A percentile compares a stretch with the other conserved stretches of the same genome.
phyloP scores from a whole-genome alignment of 768 basidiomycete genomes.

The Omphalotus guepiniiformis region DNA sequence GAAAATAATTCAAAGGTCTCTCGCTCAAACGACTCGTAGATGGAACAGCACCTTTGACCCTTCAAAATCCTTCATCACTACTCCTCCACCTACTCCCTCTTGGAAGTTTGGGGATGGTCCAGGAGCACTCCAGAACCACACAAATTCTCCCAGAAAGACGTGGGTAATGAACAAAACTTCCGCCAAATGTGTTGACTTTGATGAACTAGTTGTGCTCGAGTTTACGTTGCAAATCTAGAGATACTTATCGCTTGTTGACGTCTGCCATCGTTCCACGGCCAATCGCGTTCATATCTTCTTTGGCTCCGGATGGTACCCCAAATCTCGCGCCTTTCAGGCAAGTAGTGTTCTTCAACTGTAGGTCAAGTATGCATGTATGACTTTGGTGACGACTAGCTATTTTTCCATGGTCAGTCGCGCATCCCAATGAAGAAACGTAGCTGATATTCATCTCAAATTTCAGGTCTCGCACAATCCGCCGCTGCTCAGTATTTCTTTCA shows the following conservation, averaged over 20 bases:
- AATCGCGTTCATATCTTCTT: constrained; percentile 61
- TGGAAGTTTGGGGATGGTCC: constrained; percentile 43
- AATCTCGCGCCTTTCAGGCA: constrained; percentile 72
- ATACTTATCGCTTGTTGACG: constrained; percentile 48
- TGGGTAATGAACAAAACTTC: constrained; percentile 35
- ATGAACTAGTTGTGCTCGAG: constrained; percentile 1
- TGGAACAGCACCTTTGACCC: constrained; percentile 7
- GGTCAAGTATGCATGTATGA: background rate
- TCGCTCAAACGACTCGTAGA: background rate
- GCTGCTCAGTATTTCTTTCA: constrained; percentile 58
- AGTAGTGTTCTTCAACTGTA: constrained; percentile 9
- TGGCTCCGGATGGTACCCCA: constrained; percentile 43
- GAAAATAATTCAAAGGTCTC: too few relatives aligned
- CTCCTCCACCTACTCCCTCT: constrained; percentile 32
- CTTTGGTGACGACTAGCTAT: constrained; percentile 35
- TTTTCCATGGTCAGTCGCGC: constrained; percentile 51
- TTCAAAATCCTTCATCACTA: constrained; percentile 27
- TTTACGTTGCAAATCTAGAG: constrained; percentile 23
- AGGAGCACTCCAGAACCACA: constrained; percentile 27
- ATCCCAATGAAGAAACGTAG: constrained; percentile 6
- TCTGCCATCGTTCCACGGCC: constrained; percentile 63
- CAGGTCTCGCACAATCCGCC: constrained; percentile 65
- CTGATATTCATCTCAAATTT: constrained; percentile 10
- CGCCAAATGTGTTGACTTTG: constrained; percentile 21
- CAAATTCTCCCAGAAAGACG: constrained; percentile 32